These are phyloP conservation scores for Ulota crispa DNA, from an alignment of 225 moss, liverwort and hornwort species.

Conservation along the genomic window DNA sequence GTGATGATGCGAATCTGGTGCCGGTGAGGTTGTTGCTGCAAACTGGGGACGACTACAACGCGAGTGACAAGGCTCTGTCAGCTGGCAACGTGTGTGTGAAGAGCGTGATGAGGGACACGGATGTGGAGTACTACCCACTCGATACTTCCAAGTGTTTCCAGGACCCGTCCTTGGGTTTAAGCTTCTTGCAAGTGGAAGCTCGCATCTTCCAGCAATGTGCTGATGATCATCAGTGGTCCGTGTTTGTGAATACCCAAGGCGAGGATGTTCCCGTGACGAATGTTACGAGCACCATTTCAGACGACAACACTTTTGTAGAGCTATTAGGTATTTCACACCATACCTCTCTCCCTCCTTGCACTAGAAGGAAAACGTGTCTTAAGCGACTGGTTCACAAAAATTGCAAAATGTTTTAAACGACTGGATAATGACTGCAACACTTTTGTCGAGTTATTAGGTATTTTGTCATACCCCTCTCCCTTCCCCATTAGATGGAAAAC, in stretches of 20 bases:
- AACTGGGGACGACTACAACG: background rate
- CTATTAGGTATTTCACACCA: constrained; percentile 19
- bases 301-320: constrained; percentile 17
- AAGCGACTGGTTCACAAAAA: too few species aligned
- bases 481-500: too few species aligned
- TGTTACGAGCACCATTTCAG: background rate
- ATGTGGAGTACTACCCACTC: constrained; percentile 32
- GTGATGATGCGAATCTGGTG: constrained; percentile 27
- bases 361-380: too few species aligned
- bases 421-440: too few species aligned
- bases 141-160: constrained; percentile 38
- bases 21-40: constrained; percentile 15
- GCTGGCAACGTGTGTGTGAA: constrained; percentile 40
- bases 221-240: constrained; percentile 37
- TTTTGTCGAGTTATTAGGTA: too few species aligned
- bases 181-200: constrained; percentile 40
- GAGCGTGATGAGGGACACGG: constrained; percentile 24
- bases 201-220: constrained; percentile 38
- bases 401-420: too few species aligned
- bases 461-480: background rate
- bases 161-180: constrained; percentile 14
- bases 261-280: constrained; percentile 22
- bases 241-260: constrained; percentile 38
- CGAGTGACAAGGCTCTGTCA: constrained; percentile 18
- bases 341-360: too few species aligned